These are phyloP conservation scores for Dianthus caryophyllus DNA, from an alignment of 148 eudicot species.

Conservation along the genomic window DNA sequence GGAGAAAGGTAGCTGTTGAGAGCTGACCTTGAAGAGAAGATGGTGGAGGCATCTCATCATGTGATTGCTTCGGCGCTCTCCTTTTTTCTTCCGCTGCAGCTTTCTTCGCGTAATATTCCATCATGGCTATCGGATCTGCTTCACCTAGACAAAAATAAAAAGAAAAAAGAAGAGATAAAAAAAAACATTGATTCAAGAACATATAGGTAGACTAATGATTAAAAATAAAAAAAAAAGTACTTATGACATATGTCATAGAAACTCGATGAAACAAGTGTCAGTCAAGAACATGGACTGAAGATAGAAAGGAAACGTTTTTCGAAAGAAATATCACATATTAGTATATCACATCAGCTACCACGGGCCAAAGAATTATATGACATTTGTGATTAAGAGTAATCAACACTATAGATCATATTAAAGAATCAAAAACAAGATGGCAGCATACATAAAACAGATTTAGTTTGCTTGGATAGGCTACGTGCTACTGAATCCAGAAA, in stretches of 20 bases:
- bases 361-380: too few species aligned
- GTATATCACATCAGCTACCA: too few species aligned
- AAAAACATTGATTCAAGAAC: conserved; percentile 23
- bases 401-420: background rate
- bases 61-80: conserved; percentile 68
- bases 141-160: too few species aligned
- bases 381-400: too few species aligned
- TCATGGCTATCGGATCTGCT: conserved; percentile 87
- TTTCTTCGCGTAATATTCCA: conserved; percentile 92
- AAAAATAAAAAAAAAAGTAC: too few species aligned
- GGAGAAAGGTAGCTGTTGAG: background rate
- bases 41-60: conserved; percentile 99
- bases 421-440: background rate
- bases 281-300: background rate
- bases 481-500: background rate
- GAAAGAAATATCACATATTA: too few species aligned
- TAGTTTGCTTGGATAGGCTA: background rate
- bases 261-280: background rate
- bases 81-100: conserved; percentile 90
- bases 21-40: conserved; percentile 37
- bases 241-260: background rate
- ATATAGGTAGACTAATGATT: background rate
- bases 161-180: too few species aligned
- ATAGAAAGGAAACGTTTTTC: background rate
- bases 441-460: background rate